phyloP scores from a whole-genome alignment of 1,284 basidiomycete genomes.

The Termitomyces sp. region DNA sequence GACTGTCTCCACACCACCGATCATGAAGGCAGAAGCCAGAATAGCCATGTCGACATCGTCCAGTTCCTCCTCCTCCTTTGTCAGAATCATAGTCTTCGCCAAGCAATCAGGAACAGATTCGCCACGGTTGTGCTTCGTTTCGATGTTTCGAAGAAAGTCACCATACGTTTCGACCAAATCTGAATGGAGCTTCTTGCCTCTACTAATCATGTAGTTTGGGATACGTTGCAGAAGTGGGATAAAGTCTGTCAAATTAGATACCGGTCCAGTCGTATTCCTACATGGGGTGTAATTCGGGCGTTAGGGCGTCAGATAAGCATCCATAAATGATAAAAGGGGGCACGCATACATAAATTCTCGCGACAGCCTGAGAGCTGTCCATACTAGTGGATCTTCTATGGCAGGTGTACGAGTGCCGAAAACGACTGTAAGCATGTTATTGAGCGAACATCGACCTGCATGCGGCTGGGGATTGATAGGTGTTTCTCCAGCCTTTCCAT shows the following conservation, averaged over 20 bases:
- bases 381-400: slow-evolving; percentile 28
- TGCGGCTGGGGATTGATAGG: slow-evolving; percentile 34
- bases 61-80: slow-evolving; percentile 30
- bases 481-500: slow-evolving; percentile 23
- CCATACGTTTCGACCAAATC: slow-evolving; percentile 31
- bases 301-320: slow-evolving; percentile 15
- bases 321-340: slow-evolving; percentile 4
- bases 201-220: slow-evolving; percentile 27
- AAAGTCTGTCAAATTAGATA: slow-evolving; percentile 38
- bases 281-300: slow-evolving; percentile 3
- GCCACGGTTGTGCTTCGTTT: slow-evolving; percentile 24
- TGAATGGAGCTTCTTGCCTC: slow-evolving; percentile 30
- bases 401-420: slow-evolving; percentile 32
- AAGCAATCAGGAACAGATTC: slow-evolving; percentile 30
- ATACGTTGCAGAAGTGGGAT: slow-evolving; percentile 33
- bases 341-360: slow-evolving; percentile 33
- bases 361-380: slow-evolving; percentile 25
- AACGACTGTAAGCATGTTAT: slow-evolving; percentile 33
- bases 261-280: slow-evolving; percentile 31
- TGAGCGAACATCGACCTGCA: slow-evolving; percentile 23
- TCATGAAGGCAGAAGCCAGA: slow-evolving; percentile 34
- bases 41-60: slow-evolving; percentile 35
- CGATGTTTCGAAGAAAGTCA: slow-evolving; percentile 23
- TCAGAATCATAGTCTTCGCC: slow-evolving; percentile 32
- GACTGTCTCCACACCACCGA: slow-evolving; percentile 39